These are phyloP conservation scores for Butyriboletus loyo DNA, from an alignment of 768 basidiomycete genomes.

Conservation along the genomic window DNA sequence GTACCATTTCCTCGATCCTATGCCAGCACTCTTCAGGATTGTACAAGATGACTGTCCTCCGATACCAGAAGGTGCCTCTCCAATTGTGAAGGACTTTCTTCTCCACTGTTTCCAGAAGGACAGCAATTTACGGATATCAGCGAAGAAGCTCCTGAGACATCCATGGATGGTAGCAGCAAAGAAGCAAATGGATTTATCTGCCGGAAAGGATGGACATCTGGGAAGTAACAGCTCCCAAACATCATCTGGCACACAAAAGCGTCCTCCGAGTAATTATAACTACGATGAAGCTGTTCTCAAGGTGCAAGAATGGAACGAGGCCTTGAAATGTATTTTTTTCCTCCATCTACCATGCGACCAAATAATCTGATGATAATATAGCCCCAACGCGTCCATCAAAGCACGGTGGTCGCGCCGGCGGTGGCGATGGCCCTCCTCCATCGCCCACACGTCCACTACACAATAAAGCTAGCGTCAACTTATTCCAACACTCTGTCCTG, in stretches of 20 bases:
- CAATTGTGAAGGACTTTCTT: conserved; percentile 94
- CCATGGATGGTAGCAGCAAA: conserved; percentile 93
- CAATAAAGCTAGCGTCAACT: conserved; percentile 25
- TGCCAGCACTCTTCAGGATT: conserved; percentile 98
- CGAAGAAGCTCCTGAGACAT: conserved; percentile 87
- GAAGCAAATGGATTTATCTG: conserved; percentile 56
- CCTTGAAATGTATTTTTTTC: conserved; percentile 68
- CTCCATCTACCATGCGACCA: conserved; percentile 14
- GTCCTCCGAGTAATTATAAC: conserved; percentile 76
- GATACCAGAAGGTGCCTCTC: conserved; percentile 92
- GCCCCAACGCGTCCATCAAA: conserved; percentile 77
- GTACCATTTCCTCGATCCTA: conserved; percentile 92
- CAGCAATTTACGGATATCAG: conserved; percentile 88
- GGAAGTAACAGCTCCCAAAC: conserved; percentile 35
- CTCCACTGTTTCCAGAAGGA: conserved; percentile 99
- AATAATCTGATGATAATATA: conserved; percentile 26
- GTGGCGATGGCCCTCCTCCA: conserved; percentile 38
- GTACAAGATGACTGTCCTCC: conserved; percentile 98
- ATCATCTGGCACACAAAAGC: conserved; percentile 35
- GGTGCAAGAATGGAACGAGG: conserved; percentile 99
- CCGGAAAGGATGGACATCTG: conserved; percentile 26
- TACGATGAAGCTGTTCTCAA: conserved; percentile 92
- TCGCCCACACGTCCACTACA: conserved; percentile 40
- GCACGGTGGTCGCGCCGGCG: conserved; percentile 44
- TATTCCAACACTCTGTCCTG: conserved; percentile 32